Evolutionary conservation across 2,329 filamentous ascomycete genomes (phyloP).

Genomic region (Penicillium sp.): DNA sequence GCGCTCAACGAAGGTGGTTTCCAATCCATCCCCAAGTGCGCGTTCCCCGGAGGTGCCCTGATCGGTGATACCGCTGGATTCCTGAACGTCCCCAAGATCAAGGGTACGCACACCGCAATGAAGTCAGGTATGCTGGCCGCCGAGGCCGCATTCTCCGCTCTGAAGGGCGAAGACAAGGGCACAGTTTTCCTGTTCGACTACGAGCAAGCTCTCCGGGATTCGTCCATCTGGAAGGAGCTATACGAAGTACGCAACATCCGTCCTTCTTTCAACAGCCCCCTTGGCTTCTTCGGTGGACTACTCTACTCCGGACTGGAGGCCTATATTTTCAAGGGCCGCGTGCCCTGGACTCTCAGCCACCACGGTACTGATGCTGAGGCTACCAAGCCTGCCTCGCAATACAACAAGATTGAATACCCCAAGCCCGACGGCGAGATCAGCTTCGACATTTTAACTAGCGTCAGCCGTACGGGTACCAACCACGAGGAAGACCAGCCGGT

Average conservation of each 20-base stretch:
- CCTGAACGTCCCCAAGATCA: slow-evolving; percentile 96
- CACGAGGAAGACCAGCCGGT: slow-evolving; percentile 98
- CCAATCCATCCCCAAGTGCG: slow-evolving; percentile 95
- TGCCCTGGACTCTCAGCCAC: slow-evolving; percentile 91
- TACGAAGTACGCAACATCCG: slow-evolving; percentile 97
- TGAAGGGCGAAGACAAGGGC: slow-evolving; percentile 59
- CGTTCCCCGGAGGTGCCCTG: slow-evolving; percentile 91
- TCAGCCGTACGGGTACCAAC: slow-evolving; percentile 93
- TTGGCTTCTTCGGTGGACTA: slow-evolving; percentile 87
- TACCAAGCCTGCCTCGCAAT: slow-evolving; percentile 77
- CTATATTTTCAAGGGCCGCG: slow-evolving; percentile 78
- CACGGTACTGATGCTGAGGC: slow-evolving; percentile 72
- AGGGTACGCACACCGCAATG: slow-evolving; percentile 98
- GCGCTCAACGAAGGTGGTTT: slow-evolving; percentile 93
- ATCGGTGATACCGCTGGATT: slow-evolving; percentile 97
- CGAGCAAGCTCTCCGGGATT: slow-evolving; percentile 82
- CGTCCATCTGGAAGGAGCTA: slow-evolving; percentile 89
- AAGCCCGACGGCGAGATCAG: slow-evolving; percentile 94
- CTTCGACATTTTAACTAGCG: slow-evolving; percentile 94
- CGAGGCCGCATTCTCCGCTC: slow-evolving; percentile 80
- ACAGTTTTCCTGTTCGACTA: slow-evolving; percentile 93
- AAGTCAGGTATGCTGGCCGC: slow-evolving; percentile 95
- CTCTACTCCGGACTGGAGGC: slow-evolving; percentile 92
- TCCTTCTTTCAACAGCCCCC: slow-evolving; percentile 83
- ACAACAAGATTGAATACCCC: slow-evolving; percentile 88